Base-by-base conservation (phyloP, 2,329 filamentous ascomycete species). In the Sporothrix euskadiensis region DNA sequence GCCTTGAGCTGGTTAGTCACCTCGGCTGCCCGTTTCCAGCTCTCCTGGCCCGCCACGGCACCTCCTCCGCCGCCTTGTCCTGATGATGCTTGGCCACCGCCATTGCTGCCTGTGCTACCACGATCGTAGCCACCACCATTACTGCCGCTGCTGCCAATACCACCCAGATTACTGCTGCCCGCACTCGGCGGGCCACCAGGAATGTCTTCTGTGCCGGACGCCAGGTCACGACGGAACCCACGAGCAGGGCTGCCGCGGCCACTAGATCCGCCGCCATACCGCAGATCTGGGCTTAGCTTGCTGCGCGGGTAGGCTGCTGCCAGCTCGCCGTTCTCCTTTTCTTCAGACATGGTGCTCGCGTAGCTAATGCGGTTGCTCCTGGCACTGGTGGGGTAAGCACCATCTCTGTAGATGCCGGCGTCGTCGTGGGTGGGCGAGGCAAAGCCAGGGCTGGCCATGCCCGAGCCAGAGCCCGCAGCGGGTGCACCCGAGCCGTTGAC, bases 1-100 rank as follows among this genome's bases (percentile, higher is more conserved):
- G 95, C 94, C 85, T 98, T 99, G 79, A 99, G 83, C 81, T 98
- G 96, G 82, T 94, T 98, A 72, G 96, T 99, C 73, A 99, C 96
- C 84, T 99, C 96, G 1, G 96, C 96, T 22, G 96, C 96, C 77
- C 96, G 88, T 84, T 94, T 97, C 96, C 96, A 99, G 81, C 94
- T 98, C 84, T 99, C 96, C 22, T 91, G 90, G 0, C 90, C 90
- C 63, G 77, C 74, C 14, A 72, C 74, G 44, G 71, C 26, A 49
- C 75, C 75, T 16, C 74, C 69, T 8, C 54, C 71, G 72, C 75
- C 72, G 35, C 75, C 76, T 19, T 49, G 44, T 49, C 44, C 44
- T 19, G 44, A 49, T 49, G 44, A 16, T 19, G 44, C 14, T 14
- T 49, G 44, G 72, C 75, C 72, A 35, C 75, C 76, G 32, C 76